phyloP scores from a whole-genome alignment of 1,139 yeast species.

The Protomyces macrosporus region DNA sequence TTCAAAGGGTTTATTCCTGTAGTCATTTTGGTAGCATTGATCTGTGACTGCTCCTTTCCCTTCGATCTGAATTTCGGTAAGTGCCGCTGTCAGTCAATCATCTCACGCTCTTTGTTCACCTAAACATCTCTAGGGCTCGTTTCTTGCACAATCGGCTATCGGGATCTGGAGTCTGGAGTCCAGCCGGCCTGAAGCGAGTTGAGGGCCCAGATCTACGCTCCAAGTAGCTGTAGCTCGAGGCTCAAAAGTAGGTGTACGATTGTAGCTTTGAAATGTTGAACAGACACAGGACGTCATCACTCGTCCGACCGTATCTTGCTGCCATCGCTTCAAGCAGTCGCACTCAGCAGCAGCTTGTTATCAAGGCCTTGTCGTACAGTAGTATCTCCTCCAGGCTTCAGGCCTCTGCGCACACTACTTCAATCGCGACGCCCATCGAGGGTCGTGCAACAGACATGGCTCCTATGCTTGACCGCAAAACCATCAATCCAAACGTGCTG shows the following conservation, averaged over 20 bases:
- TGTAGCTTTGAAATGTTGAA: background rate
- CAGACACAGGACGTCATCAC: background rate
- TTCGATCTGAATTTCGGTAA: background rate
- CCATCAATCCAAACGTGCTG: conserved; percentile 67
- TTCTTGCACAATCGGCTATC: no score
- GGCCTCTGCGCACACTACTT: background rate
- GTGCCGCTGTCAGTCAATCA: background rate
- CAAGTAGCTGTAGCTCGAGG: no score
- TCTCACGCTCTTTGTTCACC: background rate
- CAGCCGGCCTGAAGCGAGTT: no score
- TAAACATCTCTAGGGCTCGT: no score
- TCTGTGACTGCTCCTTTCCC: background rate
- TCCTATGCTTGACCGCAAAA: conserved; percentile 41
- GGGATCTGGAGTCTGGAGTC: no score
- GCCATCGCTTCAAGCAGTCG: conserved; percentile 35
- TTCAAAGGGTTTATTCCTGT: no score
- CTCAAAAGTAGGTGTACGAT: no score
- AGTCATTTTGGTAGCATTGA: background rate
- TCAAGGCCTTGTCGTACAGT: background rate
- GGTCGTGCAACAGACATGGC: background rate
- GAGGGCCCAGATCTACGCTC: no score
- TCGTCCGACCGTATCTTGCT: background rate
- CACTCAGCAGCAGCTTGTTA: conserved; percentile 30
- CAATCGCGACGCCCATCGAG: background rate
- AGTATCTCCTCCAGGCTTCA: background rate